Percentiles rank a stretch among this genome's conserved stretches.
Evolutionary conservation across 2,329 filamentous ascomycete species (phyloP).

Genomic region (Cercospora brassicicola): DNA sequence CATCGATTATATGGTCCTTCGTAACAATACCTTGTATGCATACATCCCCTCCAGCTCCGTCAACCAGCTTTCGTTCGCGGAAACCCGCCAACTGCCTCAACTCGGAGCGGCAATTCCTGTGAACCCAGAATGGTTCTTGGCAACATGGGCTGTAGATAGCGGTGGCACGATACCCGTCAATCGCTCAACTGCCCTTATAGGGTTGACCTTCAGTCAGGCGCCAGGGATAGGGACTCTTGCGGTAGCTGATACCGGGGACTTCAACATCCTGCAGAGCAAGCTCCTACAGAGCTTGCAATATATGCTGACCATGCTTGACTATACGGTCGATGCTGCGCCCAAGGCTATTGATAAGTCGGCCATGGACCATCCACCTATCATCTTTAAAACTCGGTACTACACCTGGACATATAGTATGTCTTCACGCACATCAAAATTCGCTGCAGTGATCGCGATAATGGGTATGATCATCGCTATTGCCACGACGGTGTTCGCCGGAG

Average conservation of each 20-base stretch:
- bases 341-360: not conserved
- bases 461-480: not conserved
- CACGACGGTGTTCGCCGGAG: not conserved
- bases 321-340: not conserved
- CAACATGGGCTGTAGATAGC: slow-evolving; percentile 31
- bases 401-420: slow-evolving; percentile 18
- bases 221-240: not conserved
- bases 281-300: not conserved
- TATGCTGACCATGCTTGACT: not conserved
- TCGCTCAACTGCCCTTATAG: slow-evolving; percentile 1
- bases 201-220: not conserved
- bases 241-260: not conserved
- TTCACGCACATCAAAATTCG: slow-evolving; percentile 10
- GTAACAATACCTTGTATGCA: slow-evolving; percentile 25
- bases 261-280: not conserved
- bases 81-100: slow-evolving; percentile 14
- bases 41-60: slow-evolving; percentile 26
- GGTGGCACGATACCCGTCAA: slow-evolving; percentile 13
- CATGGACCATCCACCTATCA: not conserved
- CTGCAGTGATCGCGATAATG: slow-evolving; percentile 1
- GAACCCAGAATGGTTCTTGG: slow-evolving; percentile 19
- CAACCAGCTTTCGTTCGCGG: slow-evolving; percentile 28
- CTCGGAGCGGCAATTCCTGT: not conserved
- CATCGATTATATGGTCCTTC: not conserved
- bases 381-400: not conserved